Evolutionary conservation across 2,329 filamentous ascomycete species (phyloP), one percentile per base, ranked within the genome.

Genomic region (Blumeria graminis): DNA sequence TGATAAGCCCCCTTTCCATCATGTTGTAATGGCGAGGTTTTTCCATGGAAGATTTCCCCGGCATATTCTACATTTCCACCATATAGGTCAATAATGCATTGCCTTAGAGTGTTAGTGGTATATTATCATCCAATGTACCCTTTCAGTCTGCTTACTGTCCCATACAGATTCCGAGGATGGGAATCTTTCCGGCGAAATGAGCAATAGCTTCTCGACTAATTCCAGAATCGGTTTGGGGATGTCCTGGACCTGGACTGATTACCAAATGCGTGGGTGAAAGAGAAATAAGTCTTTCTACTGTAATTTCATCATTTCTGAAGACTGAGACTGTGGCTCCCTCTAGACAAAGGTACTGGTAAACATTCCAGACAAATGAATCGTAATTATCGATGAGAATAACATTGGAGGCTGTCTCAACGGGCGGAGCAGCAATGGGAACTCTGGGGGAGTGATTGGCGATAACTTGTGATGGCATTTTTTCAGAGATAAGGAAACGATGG

Each of bases 301-400:
- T 82, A 62, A 96, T 81, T 68, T 94, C 81, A 70, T 98, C 90
- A 67, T 98, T 98, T 63, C 92, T 80, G 70, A 81, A 85, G 18
- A 98, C 92, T 3, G 82, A 86, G 55, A 95, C 92, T 0, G 74
- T 84, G 33, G 93, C 92, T 35, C 92, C 92, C 68, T 96, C 92
- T n/a, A 98, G 80, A 6, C 90, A 84, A 1, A 98, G 80, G 66
- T 98, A 98, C 69, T 98, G 93, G 69, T 96, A 98, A 58, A 98
- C 87, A 67, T 98, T 98, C 87, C 89, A 98, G 58, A 90, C 95
- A 69, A 98, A 98, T 3, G 92, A 96, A 70, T 98, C 92, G 70
- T 96, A 98, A 71, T 98, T 98, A 74, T 98, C 92, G 65, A 98
- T 95, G 61, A 98, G 76, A 60, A 98, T 78, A 58, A 98, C 76